Percentiles rank a stretch among this genome's conserved stretches.
Conservation (phyloP, 345 rosid genomes). For the Citrus inodora region DNA sequence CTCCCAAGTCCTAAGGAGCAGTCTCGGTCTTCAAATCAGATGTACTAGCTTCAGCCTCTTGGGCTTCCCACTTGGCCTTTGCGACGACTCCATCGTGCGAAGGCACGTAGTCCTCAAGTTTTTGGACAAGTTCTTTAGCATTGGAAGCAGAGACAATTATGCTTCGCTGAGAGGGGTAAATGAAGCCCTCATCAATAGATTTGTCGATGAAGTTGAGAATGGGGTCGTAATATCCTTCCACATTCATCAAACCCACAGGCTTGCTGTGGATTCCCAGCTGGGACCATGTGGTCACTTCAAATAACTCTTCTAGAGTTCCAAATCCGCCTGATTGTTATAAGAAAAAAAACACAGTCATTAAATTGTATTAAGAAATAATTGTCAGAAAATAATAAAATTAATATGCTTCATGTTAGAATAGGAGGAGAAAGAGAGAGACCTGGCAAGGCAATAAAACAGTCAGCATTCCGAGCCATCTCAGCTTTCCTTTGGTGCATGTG, state of each 20-base stretch:
- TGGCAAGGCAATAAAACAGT: conserved; percentile 57
- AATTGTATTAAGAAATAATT: background rate
- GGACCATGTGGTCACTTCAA: conserved; percentile 54
- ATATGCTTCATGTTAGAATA: no score
- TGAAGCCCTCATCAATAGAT: conserved; percentile 54
- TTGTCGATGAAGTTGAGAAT: conserved; percentile 45
- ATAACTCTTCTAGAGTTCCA: conserved; percentile 53
- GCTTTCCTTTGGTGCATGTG: conserved; percentile 66
- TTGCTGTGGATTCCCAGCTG: conserved; percentile 56
- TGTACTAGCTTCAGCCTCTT: conserved; percentile 41
- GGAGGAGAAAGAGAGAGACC: conserved; percentile 22
- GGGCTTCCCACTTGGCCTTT: conserved; percentile 55
- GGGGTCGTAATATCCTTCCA: conserved; percentile 45
- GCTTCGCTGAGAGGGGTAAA: conserved; percentile 47
- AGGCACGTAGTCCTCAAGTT: conserved; percentile 70
- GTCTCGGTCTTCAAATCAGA: conserved; percentile 42
- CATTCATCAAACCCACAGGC: conserved; percentile 56
- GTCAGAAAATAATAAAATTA: background rate
- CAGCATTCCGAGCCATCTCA: conserved; percentile 54
- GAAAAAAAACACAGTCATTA: background rate
- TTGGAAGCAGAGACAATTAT: conserved; percentile 60
- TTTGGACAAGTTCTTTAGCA: conserved; percentile 48
- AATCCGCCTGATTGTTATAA: conserved; percentile 37
- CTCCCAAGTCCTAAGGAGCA: conserved; percentile 28
- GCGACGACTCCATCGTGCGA: conserved; percentile 41